Conservation (phyloP, 1,139 yeast species). For the Geotrichum aggregatum region DNA sequence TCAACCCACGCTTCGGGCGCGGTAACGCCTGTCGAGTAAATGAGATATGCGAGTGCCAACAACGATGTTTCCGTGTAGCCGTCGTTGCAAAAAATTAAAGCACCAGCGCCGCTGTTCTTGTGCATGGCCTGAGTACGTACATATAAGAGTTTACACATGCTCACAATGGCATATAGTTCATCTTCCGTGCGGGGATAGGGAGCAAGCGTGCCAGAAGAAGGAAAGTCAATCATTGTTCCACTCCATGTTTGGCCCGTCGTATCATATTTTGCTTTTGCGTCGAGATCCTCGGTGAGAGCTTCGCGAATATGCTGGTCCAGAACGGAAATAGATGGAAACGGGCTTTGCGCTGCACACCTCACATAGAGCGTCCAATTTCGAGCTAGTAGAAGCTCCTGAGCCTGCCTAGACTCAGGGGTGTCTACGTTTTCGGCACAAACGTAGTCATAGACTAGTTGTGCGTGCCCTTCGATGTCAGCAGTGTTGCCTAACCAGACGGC, state of each 20-base stretch:
- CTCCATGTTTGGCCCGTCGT: slow-evolving; percentile 5
- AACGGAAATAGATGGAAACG: slow-evolving; percentile 45
- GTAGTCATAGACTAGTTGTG: slow-evolving; percentile 24
- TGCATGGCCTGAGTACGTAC: slow-evolving; percentile 30
- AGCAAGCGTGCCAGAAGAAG: slow-evolving; percentile 60
- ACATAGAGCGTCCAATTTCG: slow-evolving; percentile 39
- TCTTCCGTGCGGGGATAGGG: slow-evolving; percentile 28
- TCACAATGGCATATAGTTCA: slow-evolving; percentile 29
- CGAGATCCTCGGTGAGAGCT: slow-evolving; percentile 22
- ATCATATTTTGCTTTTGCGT: not conserved
- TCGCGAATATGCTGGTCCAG: slow-evolving; percentile 33
- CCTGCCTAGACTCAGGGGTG: slow-evolving; percentile 5
- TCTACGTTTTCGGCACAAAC: slow-evolving; percentile 5
- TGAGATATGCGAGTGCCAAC: slow-evolving; percentile 62
- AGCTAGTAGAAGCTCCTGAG: slow-evolving; percentile 10
- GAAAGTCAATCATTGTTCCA: slow-evolving; percentile 51
- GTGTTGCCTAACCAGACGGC: slow-evolving; percentile 79
- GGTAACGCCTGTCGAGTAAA: slow-evolving; percentile 56
- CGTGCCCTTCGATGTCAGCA: slow-evolving; percentile 45
- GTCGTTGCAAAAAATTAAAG: slow-evolving; percentile 73
- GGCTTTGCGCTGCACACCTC: slow-evolving; percentile 51
- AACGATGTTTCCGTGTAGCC: slow-evolving; percentile 91
- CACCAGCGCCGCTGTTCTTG: slow-evolving; percentile 28
- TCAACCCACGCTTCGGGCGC: slow-evolving; percentile 51
- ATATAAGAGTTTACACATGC: slow-evolving; percentile 37